Evolutionary conservation across 441 rosid genomes (phyloP).

Genomic region (Syzygium syzygioides): DNA sequence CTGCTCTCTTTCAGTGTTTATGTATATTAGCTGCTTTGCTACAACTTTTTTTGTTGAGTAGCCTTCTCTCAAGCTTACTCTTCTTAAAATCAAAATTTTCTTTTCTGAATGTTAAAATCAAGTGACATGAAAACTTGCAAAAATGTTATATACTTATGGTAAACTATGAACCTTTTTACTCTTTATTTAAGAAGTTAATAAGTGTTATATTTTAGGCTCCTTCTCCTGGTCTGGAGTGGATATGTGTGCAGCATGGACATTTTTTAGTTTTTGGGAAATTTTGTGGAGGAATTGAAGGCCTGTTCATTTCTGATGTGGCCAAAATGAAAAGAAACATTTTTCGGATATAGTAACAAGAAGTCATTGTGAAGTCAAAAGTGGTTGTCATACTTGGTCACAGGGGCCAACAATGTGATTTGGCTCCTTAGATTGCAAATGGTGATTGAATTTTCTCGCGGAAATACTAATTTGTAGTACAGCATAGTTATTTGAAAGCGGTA

Average conservation of each 20-base stretch:
- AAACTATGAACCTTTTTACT: not conserved
- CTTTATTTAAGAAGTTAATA: not conserved
- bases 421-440: not conserved
- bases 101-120: not conserved
- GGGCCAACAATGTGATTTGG: not conserved
- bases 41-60: not conserved
- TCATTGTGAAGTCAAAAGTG: not conserved
- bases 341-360: not conserved
- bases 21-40: not conserved
- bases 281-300: not conserved
- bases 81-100: not conserved
- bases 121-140: not conserved
- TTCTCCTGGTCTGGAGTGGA: not conserved
- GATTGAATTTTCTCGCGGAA: not conserved
- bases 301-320: not conserved
- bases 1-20: not conserved
- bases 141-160: not conserved
- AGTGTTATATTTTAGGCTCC: not conserved
- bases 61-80: not conserved
- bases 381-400: not conserved
- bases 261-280: not conserved
- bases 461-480: not conserved
- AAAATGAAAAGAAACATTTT: not conserved
- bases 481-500: not conserved
- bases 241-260: not conserved